Conservation (phyloP, 805 yeast species). For the Saturnispora quitensis region DNA sequence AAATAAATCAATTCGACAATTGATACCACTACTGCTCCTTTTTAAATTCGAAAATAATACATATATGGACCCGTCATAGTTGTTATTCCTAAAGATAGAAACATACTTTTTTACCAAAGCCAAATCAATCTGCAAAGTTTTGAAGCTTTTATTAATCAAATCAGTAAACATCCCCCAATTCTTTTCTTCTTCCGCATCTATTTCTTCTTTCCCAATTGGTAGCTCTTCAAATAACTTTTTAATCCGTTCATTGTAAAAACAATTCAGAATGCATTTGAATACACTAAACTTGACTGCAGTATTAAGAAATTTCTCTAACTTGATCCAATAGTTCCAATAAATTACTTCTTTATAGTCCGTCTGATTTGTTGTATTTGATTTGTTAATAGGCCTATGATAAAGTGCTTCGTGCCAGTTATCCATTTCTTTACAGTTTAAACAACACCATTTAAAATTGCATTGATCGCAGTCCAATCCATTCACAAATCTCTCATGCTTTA, state of each 20-base stretch:
- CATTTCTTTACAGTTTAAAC: conserved; percentile 19
- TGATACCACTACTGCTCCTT: neutral
- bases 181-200: conserved; percentile 9
- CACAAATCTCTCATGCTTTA: conserved; percentile 22
- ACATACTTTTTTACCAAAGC: conserved; percentile 17
- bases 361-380: conserved; percentile 18
- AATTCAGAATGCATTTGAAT: conserved; percentile 16
- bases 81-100: conserved; percentile 20
- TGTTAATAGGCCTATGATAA: conserved; percentile 25
- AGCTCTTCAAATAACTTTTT: conserved; percentile 14
- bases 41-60: conserved; percentile 15
- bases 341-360: conserved; percentile 13
- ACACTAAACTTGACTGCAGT: conserved; percentile 12
- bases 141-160: conserved; percentile 18
- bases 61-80: conserved; percentile 22
- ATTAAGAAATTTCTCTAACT: conserved; percentile 12
- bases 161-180: conserved; percentile 13
- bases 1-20: conserved; percentile 12
- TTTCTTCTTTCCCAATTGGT: conserved; percentile 7
- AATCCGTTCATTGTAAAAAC: conserved; percentile 16
- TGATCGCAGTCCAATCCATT: conserved; percentile 26
- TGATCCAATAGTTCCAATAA: conserved; percentile 19
- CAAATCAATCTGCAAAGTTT: conserved; percentile 12
- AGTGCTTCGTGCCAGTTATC: conserved; percentile 22
- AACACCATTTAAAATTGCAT: conserved; percentile 26